phyloP scores from a whole-genome alignment of 345 rosid genomes.

The Combretum micranthum region DNA sequence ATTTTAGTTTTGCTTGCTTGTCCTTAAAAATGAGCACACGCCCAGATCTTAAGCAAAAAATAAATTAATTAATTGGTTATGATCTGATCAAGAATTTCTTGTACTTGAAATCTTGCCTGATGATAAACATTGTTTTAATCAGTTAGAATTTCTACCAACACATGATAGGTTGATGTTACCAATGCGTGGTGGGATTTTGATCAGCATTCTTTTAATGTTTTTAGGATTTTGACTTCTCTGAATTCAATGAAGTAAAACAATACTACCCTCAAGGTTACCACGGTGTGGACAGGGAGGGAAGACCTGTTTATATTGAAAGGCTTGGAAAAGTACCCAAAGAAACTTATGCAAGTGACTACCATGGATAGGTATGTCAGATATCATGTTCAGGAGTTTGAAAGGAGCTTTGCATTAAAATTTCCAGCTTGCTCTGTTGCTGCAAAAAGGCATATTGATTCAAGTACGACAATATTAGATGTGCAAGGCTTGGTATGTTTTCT shows the following conservation, averaged over 20 bases:
- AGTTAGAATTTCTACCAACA: no score
- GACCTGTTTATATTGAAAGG: constrained; percentile 86
- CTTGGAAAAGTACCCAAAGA: constrained; percentile 70
- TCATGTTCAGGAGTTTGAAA: constrained; percentile 92
- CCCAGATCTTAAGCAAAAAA: no score
- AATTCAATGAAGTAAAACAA: constrained; percentile 64
- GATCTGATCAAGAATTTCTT: neutral
- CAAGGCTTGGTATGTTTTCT: constrained; percentile 72
- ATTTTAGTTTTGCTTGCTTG: constrained; percentile 5
- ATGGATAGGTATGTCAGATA: constrained; percentile 70
- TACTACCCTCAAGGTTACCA: constrained; percentile 91
- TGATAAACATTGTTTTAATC: no score
- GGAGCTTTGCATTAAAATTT: constrained; percentile 61
- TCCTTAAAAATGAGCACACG: neutral
- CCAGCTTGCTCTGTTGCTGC: constrained; percentile 91
- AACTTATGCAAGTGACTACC: constrained; percentile 76
- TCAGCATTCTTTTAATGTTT: neutral
- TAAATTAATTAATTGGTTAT: neutral
- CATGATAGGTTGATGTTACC: no score
- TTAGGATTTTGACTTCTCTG: constrained; percentile 83
- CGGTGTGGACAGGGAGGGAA: constrained; percentile 94
- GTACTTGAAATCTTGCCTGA: no score
- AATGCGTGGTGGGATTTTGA: no score
- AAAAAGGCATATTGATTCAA: constrained; percentile 85
- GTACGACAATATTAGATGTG: constrained; percentile 87